Conservation (phyloP, 495 filamentous ascomycete genomes). For the Hyaloscypha finlandica region DNA sequence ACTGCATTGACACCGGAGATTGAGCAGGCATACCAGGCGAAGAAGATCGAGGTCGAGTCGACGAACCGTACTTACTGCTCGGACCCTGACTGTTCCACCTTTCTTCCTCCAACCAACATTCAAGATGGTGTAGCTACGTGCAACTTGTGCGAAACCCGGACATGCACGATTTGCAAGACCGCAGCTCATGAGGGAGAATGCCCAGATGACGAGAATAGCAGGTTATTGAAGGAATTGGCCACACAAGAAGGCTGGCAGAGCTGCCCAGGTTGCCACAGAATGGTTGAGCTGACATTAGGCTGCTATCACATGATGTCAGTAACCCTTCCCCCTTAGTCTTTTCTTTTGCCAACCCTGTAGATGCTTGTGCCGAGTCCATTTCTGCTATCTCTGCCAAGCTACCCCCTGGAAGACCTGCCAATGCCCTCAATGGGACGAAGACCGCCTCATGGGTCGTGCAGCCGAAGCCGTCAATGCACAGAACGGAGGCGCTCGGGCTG, state of each 20-base stretch:
- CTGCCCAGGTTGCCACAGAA: conserved; percentile 3
- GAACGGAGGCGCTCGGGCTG: too few relatives aligned
- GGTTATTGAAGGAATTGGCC: not conserved
- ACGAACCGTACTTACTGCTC: conserved; percentile 26
- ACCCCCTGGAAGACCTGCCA: conserved; percentile 48
- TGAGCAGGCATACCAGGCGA: conserved; percentile 12
- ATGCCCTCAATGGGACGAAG: conserved; percentile 43
- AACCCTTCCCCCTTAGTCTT: too few relatives aligned
- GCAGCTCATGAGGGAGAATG: conserved; percentile 5
- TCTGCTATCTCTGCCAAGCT: conserved; percentile 56
- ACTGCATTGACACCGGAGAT: conserved; percentile 3
- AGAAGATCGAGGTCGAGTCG: conserved; percentile 23
- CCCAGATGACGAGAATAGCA: not conserved
- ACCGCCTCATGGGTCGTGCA: conserved; percentile 8
- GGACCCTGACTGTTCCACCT: conserved; percentile 22
- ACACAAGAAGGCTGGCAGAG: conserved; percentile 16
- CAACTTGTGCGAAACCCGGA: conserved; percentile 33
- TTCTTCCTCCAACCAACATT: conserved; percentile 7
- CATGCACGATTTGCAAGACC: conserved; percentile 44
- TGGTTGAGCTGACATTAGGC: too few relatives aligned
- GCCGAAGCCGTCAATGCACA: too few relatives aligned
- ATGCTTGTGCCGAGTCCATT: conserved; percentile 51
- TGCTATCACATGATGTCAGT: too few relatives aligned
- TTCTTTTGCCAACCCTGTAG: conserved; percentile 28
- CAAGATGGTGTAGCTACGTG: conserved; percentile 33